Evolutionary conservation across 1,139 yeast species (phyloP), one percentile per base, ranked within the genome.

Genomic region (Pichia sp.): DNA sequence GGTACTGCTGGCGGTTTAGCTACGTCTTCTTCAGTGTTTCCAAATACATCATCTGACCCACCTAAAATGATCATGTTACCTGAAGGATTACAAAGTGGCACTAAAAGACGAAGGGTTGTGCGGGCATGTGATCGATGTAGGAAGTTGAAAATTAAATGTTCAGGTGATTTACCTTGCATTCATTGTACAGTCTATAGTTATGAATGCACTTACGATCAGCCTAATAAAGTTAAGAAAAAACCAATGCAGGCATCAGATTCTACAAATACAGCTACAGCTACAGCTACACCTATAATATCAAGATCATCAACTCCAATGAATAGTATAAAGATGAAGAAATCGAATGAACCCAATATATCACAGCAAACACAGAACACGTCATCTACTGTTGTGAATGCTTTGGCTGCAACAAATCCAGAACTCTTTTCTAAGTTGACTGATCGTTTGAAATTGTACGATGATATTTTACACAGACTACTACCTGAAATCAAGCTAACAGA

Each of bases 151-250:
- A 89, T 85, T 52, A 83, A 83, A 56, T 86, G 96, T 62, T 93
- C 85, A 50, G 96, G 95, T 14, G 77, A 78, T 55, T 79, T 79
- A 52, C 95, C 95, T 1, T 86, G 96, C 62, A 79, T 81, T 37
- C 93, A 84, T 58, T 85, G 95, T 58, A 84, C 96, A 0, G 95
- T 86, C 2, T 88, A 86, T 61, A 79, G 86, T 9, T 84, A 82
- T 60, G 73, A 69, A 40, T 79, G 91, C 59, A 69, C 77, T 18
- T 77, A 76, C 52, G 74, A 72, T 49, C 73, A 69, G 49, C 79
- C 79, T 30, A 54, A 52, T 34, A 50, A 59, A 33, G 36, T 54
- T 11, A 55, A 56, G 35, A 42, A 46, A 38, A 52, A 49, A 33
- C 25, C 18, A 7, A 14, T 18, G 8, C 30, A 26, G 12, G 8